Evolutionary conservation across 345 rosid species (phyloP).

Genomic region (Camelina neglecta): DNA sequence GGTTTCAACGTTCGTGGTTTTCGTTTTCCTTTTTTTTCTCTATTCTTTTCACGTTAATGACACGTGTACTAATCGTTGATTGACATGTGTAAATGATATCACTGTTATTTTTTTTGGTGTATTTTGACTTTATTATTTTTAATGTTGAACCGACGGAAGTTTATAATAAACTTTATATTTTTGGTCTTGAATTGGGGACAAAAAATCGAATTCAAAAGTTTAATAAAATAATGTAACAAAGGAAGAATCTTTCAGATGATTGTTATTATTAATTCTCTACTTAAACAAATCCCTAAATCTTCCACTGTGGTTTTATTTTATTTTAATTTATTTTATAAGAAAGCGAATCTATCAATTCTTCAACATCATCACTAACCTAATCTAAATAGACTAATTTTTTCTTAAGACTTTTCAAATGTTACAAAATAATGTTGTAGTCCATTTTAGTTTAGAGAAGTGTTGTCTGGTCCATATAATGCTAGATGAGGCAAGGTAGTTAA

Average conservation of each 20-base stretch:
- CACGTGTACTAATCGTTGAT: neutral
- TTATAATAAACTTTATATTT: neutral
- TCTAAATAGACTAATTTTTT: neutral
- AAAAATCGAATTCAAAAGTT: slow-evolving; percentile 35
- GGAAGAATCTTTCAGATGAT: slow-evolving; percentile 41
- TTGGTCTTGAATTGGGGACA: slow-evolving; percentile 20
- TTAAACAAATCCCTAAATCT: slow-evolving; percentile 10
- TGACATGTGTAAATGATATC: slow-evolving; percentile 23
- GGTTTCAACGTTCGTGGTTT: slow-evolving; percentile 16
- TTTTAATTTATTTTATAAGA: neutral
- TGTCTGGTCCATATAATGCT: neutral
- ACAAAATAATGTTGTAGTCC: neutral
- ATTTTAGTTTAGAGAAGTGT: neutral
- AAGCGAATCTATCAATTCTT: slow-evolving; percentile 32
- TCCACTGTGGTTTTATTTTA: slow-evolving; percentile 19
- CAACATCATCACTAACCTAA: slow-evolving; percentile 13
- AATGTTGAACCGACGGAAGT: slow-evolving; percentile 37
- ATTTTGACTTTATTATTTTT: slow-evolving; percentile 29
- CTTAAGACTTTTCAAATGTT: neutral
- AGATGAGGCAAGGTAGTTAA: neutral
- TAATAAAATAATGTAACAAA: slow-evolving; percentile 23
- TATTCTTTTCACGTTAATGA: neutral
- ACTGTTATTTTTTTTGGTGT: neutral
- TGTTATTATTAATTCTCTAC: neutral
- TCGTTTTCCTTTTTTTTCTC: neutral